Conservation (phyloP, 1,284 basidiomycete species). For the Puccinia triticina region DNA sequence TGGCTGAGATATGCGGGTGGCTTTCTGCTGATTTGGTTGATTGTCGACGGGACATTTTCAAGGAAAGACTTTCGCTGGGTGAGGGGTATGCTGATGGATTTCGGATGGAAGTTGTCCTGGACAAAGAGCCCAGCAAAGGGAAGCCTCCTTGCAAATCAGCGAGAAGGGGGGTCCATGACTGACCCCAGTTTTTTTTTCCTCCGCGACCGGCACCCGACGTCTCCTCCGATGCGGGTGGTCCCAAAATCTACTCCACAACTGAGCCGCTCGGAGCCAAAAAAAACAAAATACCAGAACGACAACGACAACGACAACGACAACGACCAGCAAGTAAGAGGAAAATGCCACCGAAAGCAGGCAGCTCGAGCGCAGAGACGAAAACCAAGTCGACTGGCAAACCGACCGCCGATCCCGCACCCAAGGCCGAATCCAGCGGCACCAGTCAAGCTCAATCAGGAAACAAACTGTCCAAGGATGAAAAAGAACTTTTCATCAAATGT, state of each 20-base stretch:
- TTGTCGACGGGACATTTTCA: not conserved
- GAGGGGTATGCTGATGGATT: no score
- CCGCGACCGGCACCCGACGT: no score
- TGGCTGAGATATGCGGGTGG: slow-evolving; percentile 13
- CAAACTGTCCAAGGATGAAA: slow-evolving; percentile 51
- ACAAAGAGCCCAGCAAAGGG: not conserved
- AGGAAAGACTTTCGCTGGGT: not conserved
- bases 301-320: not conserved
- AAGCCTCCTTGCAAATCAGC: no score
- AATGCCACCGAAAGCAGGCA: slow-evolving; percentile 26
- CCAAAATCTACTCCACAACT: no score
- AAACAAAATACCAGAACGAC: no score
- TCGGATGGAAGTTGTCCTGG: not conserved
- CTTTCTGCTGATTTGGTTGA: not conserved
- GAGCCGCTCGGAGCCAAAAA: no score
- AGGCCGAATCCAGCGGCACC: not conserved
- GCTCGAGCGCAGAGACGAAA: slow-evolving; percentile 12
- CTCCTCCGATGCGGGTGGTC: no score
- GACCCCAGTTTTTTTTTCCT: no score
- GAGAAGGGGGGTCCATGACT: no score
- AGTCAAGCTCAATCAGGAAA: slow-evolving; percentile 12
- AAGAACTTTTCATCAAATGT: slow-evolving; percentile 47
- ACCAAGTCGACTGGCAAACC: not conserved
- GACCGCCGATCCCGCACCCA: not conserved
- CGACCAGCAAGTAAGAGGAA: not conserved